Evolutionary conservation across 2,329 filamentous ascomycete genomes (phyloP).

Genomic region (Fusarium lateritium): DNA sequence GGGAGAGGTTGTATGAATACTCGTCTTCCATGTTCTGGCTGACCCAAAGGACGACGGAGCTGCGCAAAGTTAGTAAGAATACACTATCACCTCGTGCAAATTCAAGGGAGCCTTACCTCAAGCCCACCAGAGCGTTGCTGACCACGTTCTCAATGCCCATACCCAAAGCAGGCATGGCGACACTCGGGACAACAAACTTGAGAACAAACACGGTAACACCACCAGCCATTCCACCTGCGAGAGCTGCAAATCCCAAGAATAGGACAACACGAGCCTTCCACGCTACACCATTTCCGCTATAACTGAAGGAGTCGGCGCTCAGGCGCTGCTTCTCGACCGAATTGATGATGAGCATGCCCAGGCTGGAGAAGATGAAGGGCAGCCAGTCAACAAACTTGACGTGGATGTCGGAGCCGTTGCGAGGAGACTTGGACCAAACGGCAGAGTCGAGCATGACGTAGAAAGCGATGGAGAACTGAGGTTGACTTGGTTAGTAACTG

Average conservation of each 20-base stretch:
- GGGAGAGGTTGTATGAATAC: constrained; percentile 76
- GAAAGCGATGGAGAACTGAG: constrained; percentile 76
- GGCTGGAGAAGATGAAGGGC: constrained; percentile 75
- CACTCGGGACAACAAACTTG: constrained; percentile 72
- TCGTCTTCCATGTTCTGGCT: constrained; percentile 82
- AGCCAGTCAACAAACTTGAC: constrained; percentile 80
- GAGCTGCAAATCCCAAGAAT: constrained; percentile 75
- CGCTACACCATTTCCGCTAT: constrained; percentile 74
- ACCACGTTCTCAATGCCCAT: constrained; percentile 79
- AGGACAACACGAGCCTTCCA: constrained; percentile 79
- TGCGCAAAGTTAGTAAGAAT: constrained; percentile 50
- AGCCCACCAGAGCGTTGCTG: constrained; percentile 73
- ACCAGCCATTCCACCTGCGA: constrained; percentile 78
- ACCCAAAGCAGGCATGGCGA: constrained; percentile 71
- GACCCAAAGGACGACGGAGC: constrained; percentile 76
- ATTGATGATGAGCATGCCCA: constrained; percentile 81
- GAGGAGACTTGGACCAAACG: constrained; percentile 74
- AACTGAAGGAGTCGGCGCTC: constrained; percentile 74
- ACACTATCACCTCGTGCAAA: neutral
- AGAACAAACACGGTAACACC: constrained; percentile 78
- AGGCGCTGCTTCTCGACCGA: constrained; percentile 77
- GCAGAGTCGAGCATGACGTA: constrained; percentile 78
- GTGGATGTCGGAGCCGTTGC: constrained; percentile 72
- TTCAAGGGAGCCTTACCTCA: constrained; percentile 62
- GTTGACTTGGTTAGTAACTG: constrained; percentile 30